These are phyloP conservation scores for Boletus barrowsii DNA, from an alignment of 768 basidiomycete species.

Conservation along the genomic window DNA sequence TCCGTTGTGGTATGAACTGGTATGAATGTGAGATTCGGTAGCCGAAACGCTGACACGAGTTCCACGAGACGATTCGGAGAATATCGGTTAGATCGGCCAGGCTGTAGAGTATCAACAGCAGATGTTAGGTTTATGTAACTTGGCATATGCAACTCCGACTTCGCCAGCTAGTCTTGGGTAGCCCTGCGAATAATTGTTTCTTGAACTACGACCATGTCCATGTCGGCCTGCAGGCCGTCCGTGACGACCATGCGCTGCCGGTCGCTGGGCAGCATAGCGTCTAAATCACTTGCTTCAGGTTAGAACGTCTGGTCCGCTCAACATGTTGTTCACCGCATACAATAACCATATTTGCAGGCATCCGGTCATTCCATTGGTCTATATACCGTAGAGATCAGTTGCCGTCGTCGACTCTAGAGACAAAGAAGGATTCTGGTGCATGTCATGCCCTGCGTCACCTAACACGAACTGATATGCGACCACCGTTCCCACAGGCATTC, in stretches of 20 bases:
- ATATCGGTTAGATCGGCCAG: conserved; percentile 14
- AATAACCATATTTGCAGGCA: conserved; percentile 14
- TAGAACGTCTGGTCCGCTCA: neutral
- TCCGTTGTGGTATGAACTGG: neutral
- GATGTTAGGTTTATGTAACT: conserved; percentile 26
- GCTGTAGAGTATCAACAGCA: neutral
- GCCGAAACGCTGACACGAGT: conserved; percentile 8
- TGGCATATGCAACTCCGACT: conserved; percentile 7
- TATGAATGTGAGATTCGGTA: conserved; percentile 13
- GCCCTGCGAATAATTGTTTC: conserved; percentile 18
- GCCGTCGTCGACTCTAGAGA: conserved; percentile 7
- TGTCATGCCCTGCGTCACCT: conserved; percentile 1
- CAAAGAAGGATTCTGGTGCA: conserved; percentile 26
- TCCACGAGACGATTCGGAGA: conserved; percentile 15
- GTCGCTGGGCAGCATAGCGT: conserved; percentile 14
- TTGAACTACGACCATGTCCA: conserved; percentile 29
- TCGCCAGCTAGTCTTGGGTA: neutral
- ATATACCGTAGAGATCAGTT: conserved; percentile 23
- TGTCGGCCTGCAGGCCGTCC: conserved; percentile 32
- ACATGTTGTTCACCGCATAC: neutral
- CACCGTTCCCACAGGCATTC: conserved; percentile 38
- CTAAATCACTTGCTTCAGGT: conserved; percentile 27
- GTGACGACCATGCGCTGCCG: conserved; percentile 21
- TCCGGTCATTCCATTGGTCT: conserved; percentile 33
- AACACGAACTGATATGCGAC: neutral